Percentiles rank a stretch among this genome's conserved stretches.
phyloP scores from a whole-genome alignment of 495 filamentous ascomycete genomes.

The Penicillium lividum region DNA sequence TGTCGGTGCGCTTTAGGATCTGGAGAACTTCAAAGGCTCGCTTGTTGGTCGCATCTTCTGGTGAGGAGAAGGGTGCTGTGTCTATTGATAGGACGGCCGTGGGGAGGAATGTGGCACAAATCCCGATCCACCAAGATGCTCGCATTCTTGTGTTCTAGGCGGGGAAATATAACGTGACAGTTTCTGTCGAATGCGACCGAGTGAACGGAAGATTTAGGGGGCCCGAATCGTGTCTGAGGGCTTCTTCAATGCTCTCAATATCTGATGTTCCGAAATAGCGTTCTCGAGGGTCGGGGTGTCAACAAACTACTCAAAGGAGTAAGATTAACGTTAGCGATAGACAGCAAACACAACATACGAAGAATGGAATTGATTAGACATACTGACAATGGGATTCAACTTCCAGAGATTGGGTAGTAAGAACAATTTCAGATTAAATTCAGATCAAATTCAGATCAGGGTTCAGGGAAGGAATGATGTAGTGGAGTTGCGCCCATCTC shows the following conservation, averaged over 20 bases:
- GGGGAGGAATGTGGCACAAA: constrained; percentile 40
- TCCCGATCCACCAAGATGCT: constrained; percentile 39
- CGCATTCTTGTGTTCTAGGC: constrained; percentile 33
- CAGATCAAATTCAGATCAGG: constrained; percentile 8
- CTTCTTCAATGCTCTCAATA: constrained; percentile 4
- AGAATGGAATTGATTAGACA: background rate
- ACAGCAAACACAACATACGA: background rate
- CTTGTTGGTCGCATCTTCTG: constrained; percentile 25
- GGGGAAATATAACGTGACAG: background rate
- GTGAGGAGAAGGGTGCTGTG: constrained; percentile 31
- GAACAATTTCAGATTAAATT: background rate
- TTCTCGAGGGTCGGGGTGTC: constrained; percentile 28
- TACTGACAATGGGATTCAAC: background rate
- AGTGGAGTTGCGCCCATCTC: constrained; percentile 24
- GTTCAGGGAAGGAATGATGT: constrained; percentile 18
- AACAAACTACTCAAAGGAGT: constrained; percentile 46
- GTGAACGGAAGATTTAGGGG: background rate
- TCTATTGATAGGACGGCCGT: constrained; percentile 34
- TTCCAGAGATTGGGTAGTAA: background rate
- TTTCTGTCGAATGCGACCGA: constrained; percentile 9
- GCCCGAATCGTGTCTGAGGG: background rate
- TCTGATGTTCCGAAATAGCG: constrained; percentile 17
- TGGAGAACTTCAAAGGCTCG: constrained; percentile 43
- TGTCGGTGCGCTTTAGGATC: constrained; percentile 40
- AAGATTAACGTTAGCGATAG: constrained; percentile 17